Evolutionary conservation across 208 protist genomes (phyloP).

Genomic region (Acanthamoeba royreba): DNA sequence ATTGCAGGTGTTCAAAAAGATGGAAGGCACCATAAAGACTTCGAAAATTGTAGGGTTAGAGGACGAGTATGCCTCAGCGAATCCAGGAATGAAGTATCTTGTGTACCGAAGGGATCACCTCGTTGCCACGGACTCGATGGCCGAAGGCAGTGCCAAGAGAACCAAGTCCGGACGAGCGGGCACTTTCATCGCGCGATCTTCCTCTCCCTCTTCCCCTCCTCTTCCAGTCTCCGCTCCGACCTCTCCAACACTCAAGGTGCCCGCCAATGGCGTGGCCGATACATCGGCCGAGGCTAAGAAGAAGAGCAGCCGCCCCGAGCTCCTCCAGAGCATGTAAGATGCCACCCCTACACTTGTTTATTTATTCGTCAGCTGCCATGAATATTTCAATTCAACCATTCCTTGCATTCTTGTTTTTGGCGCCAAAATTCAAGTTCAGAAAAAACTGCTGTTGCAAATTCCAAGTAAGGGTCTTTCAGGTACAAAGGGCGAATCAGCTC

Average conservation of each 20-base stretch:
- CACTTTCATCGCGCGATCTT: no score
- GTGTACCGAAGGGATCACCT: background rate
- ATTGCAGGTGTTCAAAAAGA: background rate
- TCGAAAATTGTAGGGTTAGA: background rate
- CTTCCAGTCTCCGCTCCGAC: background rate
- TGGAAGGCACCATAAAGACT: background rate
- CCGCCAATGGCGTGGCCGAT: background rate
- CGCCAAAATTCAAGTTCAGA: no score
- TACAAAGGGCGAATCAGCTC: no score
- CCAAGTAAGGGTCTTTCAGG: no score
- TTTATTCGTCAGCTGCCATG: no score
- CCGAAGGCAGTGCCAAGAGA: background rate
- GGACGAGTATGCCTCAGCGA: background rate
- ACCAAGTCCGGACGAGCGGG: background rate
- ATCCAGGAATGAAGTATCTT: background rate
- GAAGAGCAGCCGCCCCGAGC: background rate
- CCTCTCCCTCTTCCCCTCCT: background rate
- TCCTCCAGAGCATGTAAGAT: background rate
- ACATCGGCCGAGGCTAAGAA: background rate
- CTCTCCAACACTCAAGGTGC: background rate
- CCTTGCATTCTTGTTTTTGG: no score
- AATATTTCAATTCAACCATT: no score
- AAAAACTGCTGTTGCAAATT: no score
- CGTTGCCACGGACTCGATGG: no score
- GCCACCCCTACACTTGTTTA: background rate